phyloP scores from a whole-genome alignment of 2,329 filamentous ascomycete species.

The Monilinia aucupariae region DNA sequence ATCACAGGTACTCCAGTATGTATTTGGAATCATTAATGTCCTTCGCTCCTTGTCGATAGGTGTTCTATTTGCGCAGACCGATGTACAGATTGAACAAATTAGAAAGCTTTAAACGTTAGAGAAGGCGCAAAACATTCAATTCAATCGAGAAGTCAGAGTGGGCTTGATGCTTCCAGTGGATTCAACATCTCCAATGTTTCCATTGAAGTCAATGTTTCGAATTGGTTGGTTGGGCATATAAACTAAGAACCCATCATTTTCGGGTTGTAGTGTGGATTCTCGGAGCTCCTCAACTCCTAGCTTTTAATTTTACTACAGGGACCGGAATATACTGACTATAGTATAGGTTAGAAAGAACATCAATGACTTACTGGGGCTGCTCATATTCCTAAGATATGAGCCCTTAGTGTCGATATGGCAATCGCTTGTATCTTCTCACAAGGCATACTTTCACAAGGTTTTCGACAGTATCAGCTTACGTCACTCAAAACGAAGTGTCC shows the following conservation, averaged over 20 bases:
- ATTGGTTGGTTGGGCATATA: too few relatives aligned
- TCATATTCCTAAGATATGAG: slow-evolving; percentile 74
- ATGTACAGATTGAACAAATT: not conserved
- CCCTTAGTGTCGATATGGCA: slow-evolving; percentile 73
- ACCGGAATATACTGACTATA: not conserved
- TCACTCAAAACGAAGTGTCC: slow-evolving; percentile 77
- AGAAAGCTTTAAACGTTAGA: not conserved
- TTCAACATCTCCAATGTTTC: not conserved
- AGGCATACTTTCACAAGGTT: slow-evolving; percentile 59
- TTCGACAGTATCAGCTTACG: slow-evolving; percentile 71
- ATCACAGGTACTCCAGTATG: slow-evolving; percentile 84
- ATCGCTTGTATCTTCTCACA: slow-evolving; percentile 50
- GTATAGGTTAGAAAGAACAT: slow-evolving; percentile 55
- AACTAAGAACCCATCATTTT: not conserved
- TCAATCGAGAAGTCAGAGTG: not conserved
- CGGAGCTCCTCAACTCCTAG: not conserved
- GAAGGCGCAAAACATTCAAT: not conserved
- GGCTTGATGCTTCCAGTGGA: not conserved
- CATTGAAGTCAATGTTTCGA: too few relatives aligned
- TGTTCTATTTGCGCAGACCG: not conserved
- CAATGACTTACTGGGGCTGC: slow-evolving; percentile 70
- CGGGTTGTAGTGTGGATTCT: not conserved
- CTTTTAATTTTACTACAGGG: not conserved
- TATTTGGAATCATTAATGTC: not conserved
- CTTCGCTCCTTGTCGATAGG: not conserved